Percentiles rank a stretch among this genome's conserved stretches.
Evolutionary conservation across 306 rosid genomes (phyloP).

Genomic region (Medicago arabica): DNA sequence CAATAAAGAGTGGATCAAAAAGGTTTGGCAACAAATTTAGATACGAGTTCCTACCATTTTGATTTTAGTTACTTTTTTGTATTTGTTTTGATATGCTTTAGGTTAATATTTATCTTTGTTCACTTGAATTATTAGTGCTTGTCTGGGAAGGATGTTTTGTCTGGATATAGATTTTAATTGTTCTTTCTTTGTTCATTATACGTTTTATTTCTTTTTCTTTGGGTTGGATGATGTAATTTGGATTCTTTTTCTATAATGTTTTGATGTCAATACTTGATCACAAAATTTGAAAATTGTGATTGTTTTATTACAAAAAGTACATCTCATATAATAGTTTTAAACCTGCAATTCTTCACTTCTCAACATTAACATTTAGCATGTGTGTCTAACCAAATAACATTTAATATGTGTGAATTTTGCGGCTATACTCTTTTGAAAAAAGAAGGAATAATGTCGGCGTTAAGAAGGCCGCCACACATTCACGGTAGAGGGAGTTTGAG

Average conservation of each 20-base stretch:
- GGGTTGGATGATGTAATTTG: neutral
- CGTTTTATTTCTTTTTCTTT: no score
- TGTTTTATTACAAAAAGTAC: neutral
- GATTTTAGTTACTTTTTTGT: neutral
- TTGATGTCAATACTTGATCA: neutral
- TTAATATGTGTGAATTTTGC: no score
- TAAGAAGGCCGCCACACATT: neutral
- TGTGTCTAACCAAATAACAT: no score
- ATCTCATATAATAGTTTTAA: no score
- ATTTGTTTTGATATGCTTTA: neutral
- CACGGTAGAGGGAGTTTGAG: neutral
- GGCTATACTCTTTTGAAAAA: no score
- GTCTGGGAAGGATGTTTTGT: neutral
- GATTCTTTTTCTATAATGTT: neutral
- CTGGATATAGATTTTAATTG: no score
- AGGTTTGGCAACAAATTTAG: conserved; percentile 46
- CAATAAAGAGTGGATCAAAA: conserved; percentile 4
- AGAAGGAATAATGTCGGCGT: neutral
- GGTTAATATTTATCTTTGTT: neutral
- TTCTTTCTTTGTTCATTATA: neutral
- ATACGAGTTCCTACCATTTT: conserved; percentile 46
- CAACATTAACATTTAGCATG: no score
- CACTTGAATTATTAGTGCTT: neutral
- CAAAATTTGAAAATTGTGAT: neutral
- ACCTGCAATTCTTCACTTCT: no score